Base-by-base conservation (phyloP, 352 stramenopile genomes). In the Stramenopiles sp. region DNA sequence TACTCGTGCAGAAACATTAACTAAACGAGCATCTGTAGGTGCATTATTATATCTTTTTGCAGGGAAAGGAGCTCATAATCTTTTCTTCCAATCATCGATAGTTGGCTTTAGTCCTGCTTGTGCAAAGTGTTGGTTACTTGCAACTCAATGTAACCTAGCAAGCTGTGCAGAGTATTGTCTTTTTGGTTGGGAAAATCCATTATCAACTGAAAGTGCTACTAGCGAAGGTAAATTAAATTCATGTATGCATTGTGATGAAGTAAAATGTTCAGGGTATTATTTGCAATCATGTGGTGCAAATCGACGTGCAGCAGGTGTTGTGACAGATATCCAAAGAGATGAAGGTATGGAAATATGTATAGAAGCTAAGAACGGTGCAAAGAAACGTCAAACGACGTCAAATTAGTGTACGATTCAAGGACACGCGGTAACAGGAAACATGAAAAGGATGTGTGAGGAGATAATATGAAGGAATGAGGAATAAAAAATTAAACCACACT, bases 311-410 rank as follows among this genome's bases (percentile, higher is more conserved):
- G 53, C 53, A 20, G 53, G 53, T 69, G 53, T 69, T 69, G 53
- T 69, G 20, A 69, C 53, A 69, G 53, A 69, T 69, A 69, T 69
- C 53, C 53, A n/a, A n/a, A n/a, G n/a, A n/a, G n/a, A n/a, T n/a
- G n/a, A n/a, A n/a, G n/a, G n/a, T n/a, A n/a, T n/a, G n/a, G n/a
- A n/a, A n/a, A n/a, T n/a, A n/a, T n/a, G n/a, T n/a, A n/a, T n/a
- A n/a, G n/a, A n/a, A n/a, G n/a, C n/a, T n/a, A n/a, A n/a, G n/a
- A n/a, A n/a, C n/a, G n/a, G n/a, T n/a, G n/a, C n/a, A n/a, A n/a
- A n/a, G n/a, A n/a, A n/a, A n/a, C n/a, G n/a, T n/a, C n/a, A n/a
- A n/a, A n/a, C n/a, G n/a, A n/a, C n/a, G n/a, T n/a, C n/a, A n/a
- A n/a, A n/a, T n/a, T n/a, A n/a, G n/a, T n/a, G n/a, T n/a, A n/a